phyloP scores from a whole-genome alignment of 2,329 filamentous ascomycete genomes.

The Aspergillus latus region DNA sequence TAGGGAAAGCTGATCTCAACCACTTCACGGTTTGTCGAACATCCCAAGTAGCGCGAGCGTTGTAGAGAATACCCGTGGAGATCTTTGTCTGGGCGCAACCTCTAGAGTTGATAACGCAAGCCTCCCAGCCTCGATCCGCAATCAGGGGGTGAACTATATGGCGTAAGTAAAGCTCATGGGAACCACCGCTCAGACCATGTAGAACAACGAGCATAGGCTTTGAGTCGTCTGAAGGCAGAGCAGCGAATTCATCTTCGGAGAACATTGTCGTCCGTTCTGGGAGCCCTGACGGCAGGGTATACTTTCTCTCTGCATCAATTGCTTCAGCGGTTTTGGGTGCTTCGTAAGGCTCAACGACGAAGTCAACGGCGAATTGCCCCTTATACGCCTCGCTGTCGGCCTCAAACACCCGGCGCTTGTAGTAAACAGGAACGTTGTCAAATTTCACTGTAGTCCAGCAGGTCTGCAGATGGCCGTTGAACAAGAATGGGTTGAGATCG shows the following conservation, averaged over 20 bases:
- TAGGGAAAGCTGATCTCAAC: constrained; percentile 75
- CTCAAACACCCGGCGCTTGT: constrained; percentile 74
- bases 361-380: constrained; percentile 88
- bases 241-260: constrained; percentile 64
- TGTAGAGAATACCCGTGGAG: constrained; percentile 86
- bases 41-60: constrained; percentile 94
- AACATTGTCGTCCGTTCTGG: constrained; percentile 79
- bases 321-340: constrained; percentile 29
- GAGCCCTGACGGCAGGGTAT: constrained; percentile 49
- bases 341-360: constrained; percentile 59
- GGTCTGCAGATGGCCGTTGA: constrained; percentile 93
- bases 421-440: constrained; percentile 73
- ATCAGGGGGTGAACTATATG: constrained; percentile 79
- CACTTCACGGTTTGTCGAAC: constrained; percentile 77
- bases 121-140: constrained; percentile 74
- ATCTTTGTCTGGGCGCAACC: constrained; percentile 88
- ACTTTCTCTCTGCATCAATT: constrained; percentile 36
- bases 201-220: constrained; percentile 89
- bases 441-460: constrained; percentile 75
- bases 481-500: constrained; percentile 83
- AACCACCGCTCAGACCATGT: constrained; percentile 87
- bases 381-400: constrained; percentile 66
- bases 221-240: constrained; percentile 68
- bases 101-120: constrained; percentile 84
- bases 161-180: constrained; percentile 85